Conservation (phyloP, 352 stramenopile genomes). For the Thalassiosira oceanica region DNA sequence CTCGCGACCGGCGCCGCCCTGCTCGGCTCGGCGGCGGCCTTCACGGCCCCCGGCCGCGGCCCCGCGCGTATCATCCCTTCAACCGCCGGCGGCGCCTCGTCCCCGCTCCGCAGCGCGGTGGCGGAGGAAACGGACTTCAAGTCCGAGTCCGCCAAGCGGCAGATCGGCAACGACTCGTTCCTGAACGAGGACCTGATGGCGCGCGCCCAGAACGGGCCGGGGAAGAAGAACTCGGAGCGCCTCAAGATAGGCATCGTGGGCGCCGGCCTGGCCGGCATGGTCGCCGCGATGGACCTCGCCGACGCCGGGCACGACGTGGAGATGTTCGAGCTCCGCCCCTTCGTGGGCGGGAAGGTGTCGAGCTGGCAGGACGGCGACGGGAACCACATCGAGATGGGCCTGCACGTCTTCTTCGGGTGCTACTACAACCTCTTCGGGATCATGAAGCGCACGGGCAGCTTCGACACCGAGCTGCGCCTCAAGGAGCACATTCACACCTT, state of each 20-base stretch:
- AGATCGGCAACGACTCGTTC: conserved; percentile 81
- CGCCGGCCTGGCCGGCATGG: conserved; percentile 82
- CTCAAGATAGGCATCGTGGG: conserved; percentile 85
- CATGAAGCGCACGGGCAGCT: conserved; percentile 84
- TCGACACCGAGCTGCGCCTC: conserved; percentile 81
- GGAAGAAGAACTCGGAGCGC: conserved; percentile 70
- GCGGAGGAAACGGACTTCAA: conserved; percentile 49
- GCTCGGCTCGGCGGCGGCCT: too few relatives aligned
- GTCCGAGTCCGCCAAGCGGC: conserved; percentile 71
- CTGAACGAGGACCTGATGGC: conserved; percentile 80
- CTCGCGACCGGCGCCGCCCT: too few relatives aligned
- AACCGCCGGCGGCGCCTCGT: not conserved
- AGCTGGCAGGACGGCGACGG: conserved; percentile 86
- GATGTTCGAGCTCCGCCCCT: conserved; percentile 84
- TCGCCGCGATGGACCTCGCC: conserved; percentile 85
- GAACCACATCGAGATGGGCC: conserved; percentile 89
- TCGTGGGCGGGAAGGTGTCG: conserved; percentile 84
- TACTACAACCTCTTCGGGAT: conserved; percentile 90
- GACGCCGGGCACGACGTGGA: conserved; percentile 85
- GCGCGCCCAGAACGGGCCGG: conserved; percentile 72
- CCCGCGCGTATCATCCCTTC: too few relatives aligned
- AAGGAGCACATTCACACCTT: conserved; percentile 87
- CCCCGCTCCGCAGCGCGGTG: not conserved
- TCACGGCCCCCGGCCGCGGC: too few relatives aligned
- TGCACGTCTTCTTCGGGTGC: conserved; percentile 88